A percentile compares a stretch with the other conserved stretches of the same genome.
Conservation (phyloP, 1,284 basidiomycete species). For the Nidula niveotomentosa region DNA sequence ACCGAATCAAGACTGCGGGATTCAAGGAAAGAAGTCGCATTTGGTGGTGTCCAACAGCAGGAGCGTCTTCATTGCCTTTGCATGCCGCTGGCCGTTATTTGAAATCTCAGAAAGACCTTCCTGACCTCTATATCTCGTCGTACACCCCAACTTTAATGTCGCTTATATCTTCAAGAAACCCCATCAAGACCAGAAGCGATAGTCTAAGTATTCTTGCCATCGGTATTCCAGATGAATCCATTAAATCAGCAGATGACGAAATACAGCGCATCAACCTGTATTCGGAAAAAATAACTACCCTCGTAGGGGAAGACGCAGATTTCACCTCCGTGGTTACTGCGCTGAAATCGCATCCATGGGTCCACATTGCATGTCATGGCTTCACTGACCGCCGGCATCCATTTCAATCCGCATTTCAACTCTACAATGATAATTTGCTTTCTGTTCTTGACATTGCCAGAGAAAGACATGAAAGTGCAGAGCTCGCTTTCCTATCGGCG, state of each 20-base stretch:
- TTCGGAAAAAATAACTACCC: constrained; percentile 6
- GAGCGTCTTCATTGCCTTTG: constrained; percentile 32
- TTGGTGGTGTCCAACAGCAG: constrained; percentile 43
- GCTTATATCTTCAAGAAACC: neutral
- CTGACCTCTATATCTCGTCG: constrained; percentile 31
- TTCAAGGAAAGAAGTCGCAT: constrained; percentile 19
- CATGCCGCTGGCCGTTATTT: constrained; percentile 32
- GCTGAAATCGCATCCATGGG: neutral
- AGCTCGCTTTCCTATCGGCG: constrained; percentile 30
- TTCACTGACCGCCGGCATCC: neutral
- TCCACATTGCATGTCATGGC: neutral
- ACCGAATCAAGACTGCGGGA: neutral
- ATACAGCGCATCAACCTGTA: neutral
- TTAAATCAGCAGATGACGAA: constrained; percentile 6
- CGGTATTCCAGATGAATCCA: constrained; percentile 11
- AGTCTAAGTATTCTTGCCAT: constrained; percentile 15
- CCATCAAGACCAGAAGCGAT: constrained; percentile 3
- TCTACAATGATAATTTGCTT: constrained; percentile 18
- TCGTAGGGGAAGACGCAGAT: neutral
- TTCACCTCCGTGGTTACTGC: neutral
- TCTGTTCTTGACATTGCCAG: constrained; percentile 24
- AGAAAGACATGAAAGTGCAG: constrained; percentile 18
- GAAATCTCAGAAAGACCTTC: constrained; percentile 10
- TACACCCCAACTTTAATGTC: constrained; percentile 20
- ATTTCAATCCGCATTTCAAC: constrained; percentile 18